phyloP scores from a whole-genome alignment of 805 yeast genomes.

The Starmerella apis region DNA sequence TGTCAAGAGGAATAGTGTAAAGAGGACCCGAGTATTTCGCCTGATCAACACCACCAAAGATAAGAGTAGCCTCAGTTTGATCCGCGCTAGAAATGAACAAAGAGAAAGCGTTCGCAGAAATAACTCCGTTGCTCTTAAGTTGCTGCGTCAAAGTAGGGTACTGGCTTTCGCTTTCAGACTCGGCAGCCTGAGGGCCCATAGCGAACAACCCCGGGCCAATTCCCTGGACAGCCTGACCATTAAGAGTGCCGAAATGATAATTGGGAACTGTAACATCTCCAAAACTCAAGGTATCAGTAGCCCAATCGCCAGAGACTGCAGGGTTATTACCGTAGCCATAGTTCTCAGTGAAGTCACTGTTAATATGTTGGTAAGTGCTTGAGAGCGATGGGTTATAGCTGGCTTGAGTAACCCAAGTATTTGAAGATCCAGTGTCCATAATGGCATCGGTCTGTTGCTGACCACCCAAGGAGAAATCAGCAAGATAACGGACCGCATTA shows the following conservation, averaged over 20 bases:
- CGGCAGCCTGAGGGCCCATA: conserved; percentile 29
- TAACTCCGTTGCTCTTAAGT: conserved; percentile 33
- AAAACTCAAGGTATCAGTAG: conserved; percentile 47
- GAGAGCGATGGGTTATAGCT: conserved; percentile 24
- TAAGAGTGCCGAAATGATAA: conserved; percentile 63
- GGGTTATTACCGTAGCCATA: conserved; percentile 13
- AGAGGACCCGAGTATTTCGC: conserved; percentile 35
- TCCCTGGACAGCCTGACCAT: conserved; percentile 44
- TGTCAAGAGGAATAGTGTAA: conserved; percentile 27
- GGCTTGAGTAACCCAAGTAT: conserved; percentile 47
- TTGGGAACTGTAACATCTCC: conserved; percentile 42
- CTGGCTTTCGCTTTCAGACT: conserved; percentile 21
- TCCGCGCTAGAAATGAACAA: conserved; percentile 31
- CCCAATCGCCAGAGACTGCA: conserved; percentile 44
- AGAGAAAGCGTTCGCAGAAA: conserved; percentile 36
- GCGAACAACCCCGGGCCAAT: conserved; percentile 27
- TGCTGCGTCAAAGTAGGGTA: conserved; percentile 26
- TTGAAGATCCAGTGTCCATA: conserved; percentile 63
- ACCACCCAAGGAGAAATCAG: conserved; percentile 38
- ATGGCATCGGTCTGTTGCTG: conserved; percentile 36
- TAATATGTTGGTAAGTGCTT: conserved; percentile 18
- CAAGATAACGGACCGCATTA: conserved; percentile 19
- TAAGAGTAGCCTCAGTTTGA: conserved; percentile 29
- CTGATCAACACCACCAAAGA: conserved; percentile 37
- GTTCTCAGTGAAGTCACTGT: conserved; percentile 5